phyloP scores from a whole-genome alignment of 2,329 filamentous ascomycete genomes.

The Phyllosticta citrichinensis region DNA sequence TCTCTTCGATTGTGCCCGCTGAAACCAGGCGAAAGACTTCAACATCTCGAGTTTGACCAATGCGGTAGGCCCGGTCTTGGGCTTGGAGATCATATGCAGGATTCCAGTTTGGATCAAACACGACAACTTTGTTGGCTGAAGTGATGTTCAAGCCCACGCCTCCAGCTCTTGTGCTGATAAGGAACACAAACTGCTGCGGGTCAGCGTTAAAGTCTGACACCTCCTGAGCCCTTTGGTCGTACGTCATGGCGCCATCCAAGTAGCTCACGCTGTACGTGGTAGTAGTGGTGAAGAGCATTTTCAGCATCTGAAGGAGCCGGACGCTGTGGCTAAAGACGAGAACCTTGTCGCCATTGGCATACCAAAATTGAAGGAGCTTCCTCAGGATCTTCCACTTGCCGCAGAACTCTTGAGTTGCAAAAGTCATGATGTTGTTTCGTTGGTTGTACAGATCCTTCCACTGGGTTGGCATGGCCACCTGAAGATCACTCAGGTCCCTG shows the following conservation, averaged over 20 bases:
- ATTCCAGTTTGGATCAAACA: constrained; percentile 97
- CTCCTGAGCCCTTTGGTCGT: constrained; percentile 69
- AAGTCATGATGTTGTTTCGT: constrained; percentile 68
- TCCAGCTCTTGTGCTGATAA: constrained; percentile 89
- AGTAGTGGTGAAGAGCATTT: constrained; percentile 77
- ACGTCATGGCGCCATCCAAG: constrained; percentile 72
- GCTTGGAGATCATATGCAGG: constrained; percentile 90
- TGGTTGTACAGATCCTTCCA: constrained; percentile 67
- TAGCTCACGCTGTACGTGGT: constrained; percentile 80
- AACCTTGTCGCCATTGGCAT: constrained; percentile 83
- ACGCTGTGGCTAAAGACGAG: constrained; percentile 93
- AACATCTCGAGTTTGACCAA: constrained; percentile 84
- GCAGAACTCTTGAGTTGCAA: constrained; percentile 82
- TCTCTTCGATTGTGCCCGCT: constrained; percentile 89
- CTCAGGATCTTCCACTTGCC: constrained; percentile 93
- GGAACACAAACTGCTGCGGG: constrained; percentile 79
- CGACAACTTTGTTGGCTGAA: constrained; percentile 94
- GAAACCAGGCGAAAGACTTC: constrained; percentile 91
- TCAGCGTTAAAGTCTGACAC: constrained; percentile 92
- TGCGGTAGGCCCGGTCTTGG: constrained; percentile 91
- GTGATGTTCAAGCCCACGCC: constrained; percentile 95
- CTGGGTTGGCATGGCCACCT: constrained; percentile 61
- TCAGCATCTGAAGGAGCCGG: constrained; percentile 70
- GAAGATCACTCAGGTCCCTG: constrained; percentile 65
- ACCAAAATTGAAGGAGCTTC: constrained; percentile 82